These are phyloP conservation scores for Metschnikowia kunwiensis DNA, from an alignment of 805 yeast species.

Conservation along the genomic window DNA sequence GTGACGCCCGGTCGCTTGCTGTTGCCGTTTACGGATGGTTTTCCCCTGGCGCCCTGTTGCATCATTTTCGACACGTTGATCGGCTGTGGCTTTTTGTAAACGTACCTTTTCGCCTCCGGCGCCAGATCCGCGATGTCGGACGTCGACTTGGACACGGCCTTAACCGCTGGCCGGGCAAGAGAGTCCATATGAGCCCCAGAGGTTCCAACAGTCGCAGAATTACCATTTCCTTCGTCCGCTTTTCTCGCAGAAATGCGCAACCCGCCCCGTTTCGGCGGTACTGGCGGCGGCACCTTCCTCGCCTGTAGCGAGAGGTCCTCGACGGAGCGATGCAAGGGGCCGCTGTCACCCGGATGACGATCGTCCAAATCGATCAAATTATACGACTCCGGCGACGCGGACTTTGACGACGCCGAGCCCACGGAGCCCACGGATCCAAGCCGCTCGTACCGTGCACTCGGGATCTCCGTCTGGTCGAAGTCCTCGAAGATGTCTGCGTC, in stretches of 20 bases:
- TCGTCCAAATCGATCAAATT: constrained; percentile 72
- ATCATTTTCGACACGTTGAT: constrained; percentile 34
- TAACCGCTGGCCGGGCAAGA: constrained; percentile 1
- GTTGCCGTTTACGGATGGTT: not conserved
- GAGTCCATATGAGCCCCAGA: not conserved
- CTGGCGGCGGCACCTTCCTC: constrained; percentile 18
- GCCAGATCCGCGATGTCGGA: constrained; percentile 21
- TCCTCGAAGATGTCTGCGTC: constrained; percentile 32
- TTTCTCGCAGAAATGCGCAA: constrained; percentile 1
- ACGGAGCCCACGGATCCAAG: constrained; percentile 17
- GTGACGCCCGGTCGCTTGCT: constrained; percentile 8
- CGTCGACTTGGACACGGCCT: constrained; percentile 21
- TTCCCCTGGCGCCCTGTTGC: constrained; percentile 19
- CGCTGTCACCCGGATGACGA: constrained; percentile 34
- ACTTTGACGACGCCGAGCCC: constrained; percentile 5
- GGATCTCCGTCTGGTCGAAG: constrained; percentile 36
- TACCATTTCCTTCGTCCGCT: constrained; percentile 1
- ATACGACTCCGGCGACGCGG: constrained; percentile 26
- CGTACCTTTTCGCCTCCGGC: constrained; percentile 22
- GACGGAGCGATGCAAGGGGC: constrained; percentile 16
- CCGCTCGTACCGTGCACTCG: constrained; percentile 26
- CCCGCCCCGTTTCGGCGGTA: constrained; percentile 17
- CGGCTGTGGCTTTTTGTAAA: constrained; percentile 40
- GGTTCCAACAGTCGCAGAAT: not conserved
- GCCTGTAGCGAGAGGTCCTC: constrained; percentile 22